phyloP scores from a whole-genome alignment of 164 flowering plant species.

The Dillenia suffruticosa region DNA sequence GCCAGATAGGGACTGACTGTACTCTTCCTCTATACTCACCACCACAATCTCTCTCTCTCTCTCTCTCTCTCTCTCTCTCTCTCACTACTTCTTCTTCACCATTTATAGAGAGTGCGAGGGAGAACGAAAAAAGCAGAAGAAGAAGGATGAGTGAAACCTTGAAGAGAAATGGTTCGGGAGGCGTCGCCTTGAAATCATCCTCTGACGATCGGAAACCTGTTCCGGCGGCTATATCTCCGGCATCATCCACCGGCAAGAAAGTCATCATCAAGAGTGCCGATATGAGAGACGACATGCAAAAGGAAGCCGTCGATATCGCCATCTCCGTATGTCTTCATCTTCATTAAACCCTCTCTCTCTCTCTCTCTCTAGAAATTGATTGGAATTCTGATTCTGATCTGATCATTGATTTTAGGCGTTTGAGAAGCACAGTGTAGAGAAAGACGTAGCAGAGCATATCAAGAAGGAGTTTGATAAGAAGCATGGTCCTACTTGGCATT shows the following conservation, averaged over 20 bases:
- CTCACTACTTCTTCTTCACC: too few relatives aligned
- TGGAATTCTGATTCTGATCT: constrained; percentile 1
- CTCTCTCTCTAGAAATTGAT: neutral
- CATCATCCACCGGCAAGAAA: constrained; percentile 36
- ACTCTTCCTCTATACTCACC: neutral
- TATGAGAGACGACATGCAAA: constrained; percentile 89
- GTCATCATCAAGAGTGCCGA: constrained; percentile 88
- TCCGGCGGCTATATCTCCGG: constrained; percentile 13
- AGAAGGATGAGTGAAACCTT: constrained; percentile 10
- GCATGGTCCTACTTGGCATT: constrained; percentile 98
- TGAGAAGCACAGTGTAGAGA: constrained; percentile 86
- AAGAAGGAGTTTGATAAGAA: constrained; percentile 96
- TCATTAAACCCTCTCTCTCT: constrained; percentile 8
- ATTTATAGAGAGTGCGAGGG: neutral
- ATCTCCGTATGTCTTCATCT: constrained; percentile 35
- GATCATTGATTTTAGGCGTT: constrained; percentile 50
- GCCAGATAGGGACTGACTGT: neutral
- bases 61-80: too few relatives aligned
- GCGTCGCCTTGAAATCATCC: constrained; percentile 6
- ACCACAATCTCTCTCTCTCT: too few relatives aligned
- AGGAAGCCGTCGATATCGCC: constrained; percentile 84
- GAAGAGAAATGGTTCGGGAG: constrained; percentile 14
- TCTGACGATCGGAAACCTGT: constrained; percentile 39
- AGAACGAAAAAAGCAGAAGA: neutral
- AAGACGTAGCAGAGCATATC: constrained; percentile 89